phyloP scores from a whole-genome alignment of 768 basidiomycete genomes.

The Leccinellum luteum region DNA sequence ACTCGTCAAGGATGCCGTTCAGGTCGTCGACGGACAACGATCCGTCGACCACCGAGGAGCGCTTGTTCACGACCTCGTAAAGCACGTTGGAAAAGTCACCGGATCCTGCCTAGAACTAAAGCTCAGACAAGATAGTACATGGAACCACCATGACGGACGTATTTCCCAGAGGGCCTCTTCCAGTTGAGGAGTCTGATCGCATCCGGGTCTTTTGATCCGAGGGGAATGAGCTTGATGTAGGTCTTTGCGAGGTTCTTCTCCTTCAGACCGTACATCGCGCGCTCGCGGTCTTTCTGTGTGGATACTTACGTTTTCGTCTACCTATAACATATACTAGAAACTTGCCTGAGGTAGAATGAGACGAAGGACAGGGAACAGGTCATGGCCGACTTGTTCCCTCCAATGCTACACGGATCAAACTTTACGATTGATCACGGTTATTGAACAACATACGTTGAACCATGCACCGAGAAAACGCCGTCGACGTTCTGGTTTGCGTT shows the following conservation, averaged over 20 bases:
- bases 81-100: slow-evolving; percentile 89
- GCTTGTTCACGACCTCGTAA: slow-evolving; percentile 81
- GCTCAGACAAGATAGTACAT: neutral
- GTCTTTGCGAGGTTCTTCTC: slow-evolving; percentile 92
- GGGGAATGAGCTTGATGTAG: slow-evolving; percentile 86
- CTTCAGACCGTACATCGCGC: slow-evolving; percentile 90
- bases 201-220: slow-evolving; percentile 77
- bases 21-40: slow-evolving; percentile 78
- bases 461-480: slow-evolving; percentile 68
- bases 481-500: slow-evolving; percentile 72
- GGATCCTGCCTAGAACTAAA: slow-evolving; percentile 51
- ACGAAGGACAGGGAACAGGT: slow-evolving; percentile 87
- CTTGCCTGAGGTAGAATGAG: slow-evolving; percentile 85
- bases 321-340: neutral
- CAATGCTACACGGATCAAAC: slow-evolving; percentile 57
- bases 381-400: slow-evolving; percentile 80
- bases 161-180: slow-evolving; percentile 76
- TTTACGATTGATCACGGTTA: neutral
- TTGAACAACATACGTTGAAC: slow-evolving; percentile 66
- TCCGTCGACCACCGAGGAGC: slow-evolving; percentile 76
- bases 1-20: slow-evolving; percentile 76
- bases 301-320: neutral
- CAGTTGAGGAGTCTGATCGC: slow-evolving; percentile 83
- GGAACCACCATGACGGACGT: slow-evolving; percentile 42
- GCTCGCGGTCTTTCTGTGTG: slow-evolving; percentile 85